Percentiles rank a stretch among this genome's conserved stretches.
Conservation (phyloP, 768 basidiomycete species). For the Ephemerocybe angulata region DNA sequence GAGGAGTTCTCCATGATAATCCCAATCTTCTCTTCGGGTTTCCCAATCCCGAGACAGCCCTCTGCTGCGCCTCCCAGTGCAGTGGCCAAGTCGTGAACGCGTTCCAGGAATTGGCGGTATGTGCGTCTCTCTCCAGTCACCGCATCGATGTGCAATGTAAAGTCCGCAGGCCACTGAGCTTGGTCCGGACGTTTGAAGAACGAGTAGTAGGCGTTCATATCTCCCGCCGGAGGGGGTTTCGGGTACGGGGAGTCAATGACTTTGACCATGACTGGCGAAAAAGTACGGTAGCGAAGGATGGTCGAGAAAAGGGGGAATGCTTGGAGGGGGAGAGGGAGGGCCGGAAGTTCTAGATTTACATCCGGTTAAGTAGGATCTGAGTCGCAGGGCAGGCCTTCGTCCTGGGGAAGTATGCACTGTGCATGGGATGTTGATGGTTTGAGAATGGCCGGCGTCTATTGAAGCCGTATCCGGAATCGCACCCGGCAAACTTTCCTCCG, state of each 20-base stretch:
- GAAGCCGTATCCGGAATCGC: neutral
- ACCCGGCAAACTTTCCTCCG: neutral
- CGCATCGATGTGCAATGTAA: conserved; percentile 52
- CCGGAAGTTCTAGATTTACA: neutral
- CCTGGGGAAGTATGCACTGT: neutral
- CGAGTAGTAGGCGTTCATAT: conserved; percentile 52
- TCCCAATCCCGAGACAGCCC: conserved; percentile 56
- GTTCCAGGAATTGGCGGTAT: conserved; percentile 47
- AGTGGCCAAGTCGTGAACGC: conserved; percentile 53
- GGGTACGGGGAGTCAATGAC: conserved; percentile 57
- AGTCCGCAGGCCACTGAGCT: conserved; percentile 48
- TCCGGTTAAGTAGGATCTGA: neutral
- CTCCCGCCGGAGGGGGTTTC: conserved; percentile 44
- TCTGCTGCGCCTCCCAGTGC: conserved; percentile 46
- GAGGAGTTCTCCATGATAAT: conserved; percentile 68
- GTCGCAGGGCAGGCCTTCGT: neutral
- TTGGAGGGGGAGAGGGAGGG: neutral
- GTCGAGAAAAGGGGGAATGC: neutral
- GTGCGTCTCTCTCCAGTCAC: conserved; percentile 43
- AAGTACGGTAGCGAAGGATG: no score
- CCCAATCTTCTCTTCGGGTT: conserved; percentile 57
- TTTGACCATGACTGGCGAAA: conserved; percentile 34
- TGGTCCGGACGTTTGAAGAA: conserved; percentile 55
- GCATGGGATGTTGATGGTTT: neutral
- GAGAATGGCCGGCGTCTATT: neutral